phyloP scores from a whole-genome alignment of 306 rosid genomes.

The Hippophae gyantsensis region DNA sequence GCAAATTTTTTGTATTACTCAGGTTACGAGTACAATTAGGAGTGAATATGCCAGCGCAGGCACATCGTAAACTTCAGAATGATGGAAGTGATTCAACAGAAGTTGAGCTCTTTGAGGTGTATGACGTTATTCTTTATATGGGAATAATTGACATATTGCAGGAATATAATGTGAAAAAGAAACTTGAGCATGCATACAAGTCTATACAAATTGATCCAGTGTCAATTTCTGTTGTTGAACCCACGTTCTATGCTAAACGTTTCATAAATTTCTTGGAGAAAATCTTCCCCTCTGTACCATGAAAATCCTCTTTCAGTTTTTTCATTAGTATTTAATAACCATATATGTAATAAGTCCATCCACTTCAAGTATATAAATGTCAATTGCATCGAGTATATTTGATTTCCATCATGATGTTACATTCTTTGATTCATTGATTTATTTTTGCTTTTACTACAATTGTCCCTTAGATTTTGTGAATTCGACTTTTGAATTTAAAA shows the following conservation, averaged over 20 bases:
- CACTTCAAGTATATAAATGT: too few species aligned
- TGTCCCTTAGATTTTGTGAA: too few species aligned
- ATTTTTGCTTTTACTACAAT: too few species aligned
- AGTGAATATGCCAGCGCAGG: constrained; percentile 96
- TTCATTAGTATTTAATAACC: too few species aligned
- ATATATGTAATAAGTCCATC: too few species aligned
- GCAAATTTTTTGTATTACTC: constrained; percentile 10
- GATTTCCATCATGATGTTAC: too few species aligned
- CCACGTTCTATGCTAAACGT: constrained; percentile 59
- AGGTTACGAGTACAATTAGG: constrained; percentile 92
- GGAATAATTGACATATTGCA: constrained; percentile 92
- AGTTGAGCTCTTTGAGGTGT: constrained; percentile 67
- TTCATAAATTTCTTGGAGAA: constrained; percentile 65
- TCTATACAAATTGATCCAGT: constrained; percentile 42
- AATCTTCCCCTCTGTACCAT: constrained; percentile 49
- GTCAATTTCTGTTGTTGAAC: constrained; percentile 65
- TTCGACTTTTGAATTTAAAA: too few species aligned
- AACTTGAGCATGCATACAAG: constrained; percentile 62
- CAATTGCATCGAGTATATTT: too few species aligned
- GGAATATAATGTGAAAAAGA: constrained; percentile 62
- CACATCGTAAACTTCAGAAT: constrained; percentile 34
- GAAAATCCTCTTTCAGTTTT: constrained; percentile 4
- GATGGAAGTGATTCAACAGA: constrained; percentile 43
- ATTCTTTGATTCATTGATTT: too few species aligned
- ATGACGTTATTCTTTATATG: constrained; percentile 82